Base-by-base conservation (phyloP, 225 moss, liverwort and hornwort species). In the Polytrichum formosum region DNA sequence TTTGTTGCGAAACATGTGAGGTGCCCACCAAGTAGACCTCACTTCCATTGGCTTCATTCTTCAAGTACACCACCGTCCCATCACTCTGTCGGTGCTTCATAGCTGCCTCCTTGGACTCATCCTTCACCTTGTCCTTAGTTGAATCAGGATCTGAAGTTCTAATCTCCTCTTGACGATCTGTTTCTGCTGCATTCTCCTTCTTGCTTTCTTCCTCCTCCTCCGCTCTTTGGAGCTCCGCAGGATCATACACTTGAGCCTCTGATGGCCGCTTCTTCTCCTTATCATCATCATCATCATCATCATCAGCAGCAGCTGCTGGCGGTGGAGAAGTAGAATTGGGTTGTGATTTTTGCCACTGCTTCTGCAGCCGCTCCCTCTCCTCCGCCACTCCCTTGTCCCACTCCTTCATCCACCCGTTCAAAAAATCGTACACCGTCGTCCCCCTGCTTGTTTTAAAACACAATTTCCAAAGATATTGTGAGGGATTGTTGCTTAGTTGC, bases 1-100 rank as follows among this genome's bases (percentile, higher is more conserved):
- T 93, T 76, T 77, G 71, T 65, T 76, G 72, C 18, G 93, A 88
- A 29, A 93, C 75, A 53, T 91, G 91, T 22, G 90, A 91, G 5
- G 90, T 91, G 76, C 93, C 93, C 23, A 93, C 69, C 64, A 93
- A 62, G 56, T 79, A 88, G 0, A 93, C 54, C 35, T 91, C 91
- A 1, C 86, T 88, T 70, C 86, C 93, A 56, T 90, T 93, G 4
- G 81, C 80, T 56, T 91, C 82, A 73, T 91, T 93, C 82, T 88
- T 90, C 61, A 93, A 69, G 56, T 76, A 81, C 54, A 93, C 82
- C 59, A 91, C 82, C 26, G 90, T 85, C 23, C 79, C 84, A 64
- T 90, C 79, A 70, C 81, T 88, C 22, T 81, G 80, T 23, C 76
- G 13, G 30, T 64, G 64, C 74, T 76, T 75, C 78, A 59, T 80